Evolutionary conservation across 1,284 basidiomycete genomes (phyloP).

Genomic region (Boletus coffeatus): DNA sequence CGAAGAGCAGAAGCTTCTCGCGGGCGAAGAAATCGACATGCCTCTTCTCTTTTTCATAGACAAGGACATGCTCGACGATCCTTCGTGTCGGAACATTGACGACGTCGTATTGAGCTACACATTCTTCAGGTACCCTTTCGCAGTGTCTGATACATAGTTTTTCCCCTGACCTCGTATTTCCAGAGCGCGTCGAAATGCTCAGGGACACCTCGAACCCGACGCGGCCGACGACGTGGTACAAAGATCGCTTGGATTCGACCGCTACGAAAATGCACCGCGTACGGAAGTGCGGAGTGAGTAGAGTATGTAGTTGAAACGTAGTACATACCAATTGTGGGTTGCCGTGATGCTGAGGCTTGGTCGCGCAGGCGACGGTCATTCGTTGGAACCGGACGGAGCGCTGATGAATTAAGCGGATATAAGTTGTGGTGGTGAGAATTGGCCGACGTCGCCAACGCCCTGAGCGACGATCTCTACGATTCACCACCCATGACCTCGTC

Average conservation of each 20-base stretch:
- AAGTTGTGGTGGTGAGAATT: background rate
- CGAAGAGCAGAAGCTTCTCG: constrained; percentile 94
- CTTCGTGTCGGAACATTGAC: constrained; percentile 78
- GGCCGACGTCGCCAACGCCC: background rate
- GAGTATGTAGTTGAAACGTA: background rate
- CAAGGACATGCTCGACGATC: constrained; percentile 92
- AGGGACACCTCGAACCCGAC: constrained; percentile 83
- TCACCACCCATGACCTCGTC: background rate
- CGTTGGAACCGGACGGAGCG: background rate
- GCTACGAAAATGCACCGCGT: constrained; percentile 47
- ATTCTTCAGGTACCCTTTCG: constrained; percentile 77
- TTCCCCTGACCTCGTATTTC: background rate
- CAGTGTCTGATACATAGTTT: background rate
- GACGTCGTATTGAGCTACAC: constrained; percentile 96
- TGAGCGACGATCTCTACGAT: constrained; percentile 7
- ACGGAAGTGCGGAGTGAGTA: constrained; percentile 7
- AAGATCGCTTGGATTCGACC: constrained; percentile 70
- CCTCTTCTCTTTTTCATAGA: constrained; percentile 99
- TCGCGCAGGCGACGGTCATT: background rate
- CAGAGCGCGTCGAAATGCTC: constrained; percentile 75
- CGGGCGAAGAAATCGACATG: constrained; percentile 97
- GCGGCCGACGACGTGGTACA: constrained; percentile 75
- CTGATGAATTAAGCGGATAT: background rate
- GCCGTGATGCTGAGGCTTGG: background rate
- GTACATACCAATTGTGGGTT: background rate